Conservation (phyloP, 176 grass and related monocot species). For the Olyra latifolia region DNA sequence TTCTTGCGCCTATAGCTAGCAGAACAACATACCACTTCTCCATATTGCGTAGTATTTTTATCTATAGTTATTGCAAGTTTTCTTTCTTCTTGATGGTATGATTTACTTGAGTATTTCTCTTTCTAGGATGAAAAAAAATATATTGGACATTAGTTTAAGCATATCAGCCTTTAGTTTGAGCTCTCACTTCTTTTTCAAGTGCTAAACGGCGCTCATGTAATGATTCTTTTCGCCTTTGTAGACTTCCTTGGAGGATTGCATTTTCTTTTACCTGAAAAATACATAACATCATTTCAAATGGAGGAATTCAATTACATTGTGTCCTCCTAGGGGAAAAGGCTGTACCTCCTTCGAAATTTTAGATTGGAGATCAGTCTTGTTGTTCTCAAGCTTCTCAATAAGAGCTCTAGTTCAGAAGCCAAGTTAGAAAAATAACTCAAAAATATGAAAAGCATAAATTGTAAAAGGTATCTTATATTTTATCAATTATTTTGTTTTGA, state of each 20-base stretch:
- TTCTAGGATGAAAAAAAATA: conserved; percentile 32
- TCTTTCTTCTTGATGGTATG: conserved; percentile 9
- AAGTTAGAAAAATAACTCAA: conserved; percentile 30
- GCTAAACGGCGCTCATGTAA: conserved; percentile 62
- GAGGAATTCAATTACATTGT: conserved; percentile 29
- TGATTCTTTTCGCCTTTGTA: conserved; percentile 64
- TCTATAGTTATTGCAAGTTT: background rate
- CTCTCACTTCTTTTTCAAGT: conserved; percentile 93
- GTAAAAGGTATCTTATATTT: conserved; percentile 5
- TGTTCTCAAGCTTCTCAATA: conserved; percentile 73
- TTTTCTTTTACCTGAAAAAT: conserved; percentile 82
- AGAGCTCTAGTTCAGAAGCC: conserved; percentile 44
- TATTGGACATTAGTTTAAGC: too few species aligned
- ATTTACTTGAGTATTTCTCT: background rate
- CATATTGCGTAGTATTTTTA: conserved; percentile 3
- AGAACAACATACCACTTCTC: background rate
- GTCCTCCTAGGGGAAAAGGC: conserved; percentile 20
- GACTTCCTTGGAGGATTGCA: conserved; percentile 57
- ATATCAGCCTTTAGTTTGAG: background rate
- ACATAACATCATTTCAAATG: conserved; percentile 33
- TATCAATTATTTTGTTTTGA: background rate
- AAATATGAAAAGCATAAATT: conserved; percentile 8
- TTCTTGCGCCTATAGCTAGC: background rate
- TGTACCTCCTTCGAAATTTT: conserved; percentile 86
- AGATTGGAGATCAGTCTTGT: conserved; percentile 73